Percentiles rank a stretch among this genome's conserved stretches.
These are phyloP conservation scores for Geotrichum restrictum DNA, from an alignment of 1,139 yeast species.

Conservation along the genomic window DNA sequence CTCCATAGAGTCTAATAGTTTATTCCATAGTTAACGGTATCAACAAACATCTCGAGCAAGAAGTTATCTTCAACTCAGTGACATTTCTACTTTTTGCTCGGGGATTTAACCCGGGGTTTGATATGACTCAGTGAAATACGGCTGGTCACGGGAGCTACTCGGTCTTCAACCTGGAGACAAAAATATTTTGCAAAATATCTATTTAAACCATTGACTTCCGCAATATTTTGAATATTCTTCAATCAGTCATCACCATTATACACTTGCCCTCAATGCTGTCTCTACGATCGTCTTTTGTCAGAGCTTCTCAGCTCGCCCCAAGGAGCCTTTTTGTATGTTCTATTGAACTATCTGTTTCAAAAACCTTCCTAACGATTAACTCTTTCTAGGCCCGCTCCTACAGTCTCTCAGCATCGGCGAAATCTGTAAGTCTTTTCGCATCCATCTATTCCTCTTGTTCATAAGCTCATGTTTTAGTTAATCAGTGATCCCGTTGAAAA, in stretches of 20 bases:
- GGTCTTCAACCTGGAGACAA: background rate
- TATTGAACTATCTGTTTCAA: background rate
- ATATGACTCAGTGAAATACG: conserved; percentile 11
- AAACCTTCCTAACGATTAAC: background rate
- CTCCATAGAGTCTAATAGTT: too few species aligned
- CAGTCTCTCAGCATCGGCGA: conserved; percentile 9
- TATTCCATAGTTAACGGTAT: background rate
- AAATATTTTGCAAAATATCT: background rate
- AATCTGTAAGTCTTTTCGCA: conserved; percentile 8
- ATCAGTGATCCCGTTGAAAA: conserved; percentile 29
- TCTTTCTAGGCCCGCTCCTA: conserved; percentile 12
- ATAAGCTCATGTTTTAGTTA: conserved; percentile 7
- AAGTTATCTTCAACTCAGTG: background rate
- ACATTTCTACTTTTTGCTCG: background rate
- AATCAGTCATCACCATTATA: too few species aligned
- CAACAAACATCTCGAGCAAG: too few species aligned
- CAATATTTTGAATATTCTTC: background rate
- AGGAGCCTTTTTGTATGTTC: conserved; percentile 8
- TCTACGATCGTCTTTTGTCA: conserved; percentile 12
- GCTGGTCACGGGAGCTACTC: conserved; percentile 4
- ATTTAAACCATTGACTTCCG: background rate
- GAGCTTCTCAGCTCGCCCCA: conserved; percentile 8
- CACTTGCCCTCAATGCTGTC: conserved; percentile 12
- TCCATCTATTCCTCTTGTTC: too few species aligned
- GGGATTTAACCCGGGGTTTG: background rate